Percentiles rank a stretch among this genome's conserved stretches.
These are phyloP conservation scores for Gymnopus androsaceus DNA, from an alignment of 1,284 basidiomycete genomes.

Conservation along the genomic window DNA sequence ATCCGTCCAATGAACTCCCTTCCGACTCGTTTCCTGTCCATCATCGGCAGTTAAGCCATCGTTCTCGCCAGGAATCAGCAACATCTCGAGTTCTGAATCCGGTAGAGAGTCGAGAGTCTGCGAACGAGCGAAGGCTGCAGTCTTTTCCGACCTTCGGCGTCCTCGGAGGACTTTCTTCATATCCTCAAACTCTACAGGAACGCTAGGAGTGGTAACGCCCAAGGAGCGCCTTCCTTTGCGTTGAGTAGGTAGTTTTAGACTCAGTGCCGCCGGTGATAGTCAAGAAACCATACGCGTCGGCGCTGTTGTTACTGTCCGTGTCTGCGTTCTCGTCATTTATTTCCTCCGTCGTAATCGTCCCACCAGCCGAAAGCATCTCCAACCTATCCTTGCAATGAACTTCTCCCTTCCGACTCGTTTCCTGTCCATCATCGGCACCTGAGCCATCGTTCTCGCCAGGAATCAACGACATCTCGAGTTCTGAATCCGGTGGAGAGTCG, in stretches of 20 bases:
- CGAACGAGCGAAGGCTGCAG: slow-evolving; percentile 23
- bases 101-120: slow-evolving; percentile 40
- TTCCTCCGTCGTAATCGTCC: too few relatives aligned
- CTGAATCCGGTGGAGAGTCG: slow-evolving; percentile 38
- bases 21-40: slow-evolving; percentile 13
- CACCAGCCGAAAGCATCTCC: too few relatives aligned
- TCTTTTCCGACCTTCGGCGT: slow-evolving; percentile 10
- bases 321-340: too few relatives aligned
- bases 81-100: slow-evolving; percentile 35
- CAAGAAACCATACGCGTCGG: slow-evolving; percentile 22
- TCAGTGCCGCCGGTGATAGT: neutral
- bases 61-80: slow-evolving; percentile 35
- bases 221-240: slow-evolving; percentile 12
- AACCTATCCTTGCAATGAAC: too few relatives aligned
- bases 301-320: slow-evolving; percentile 36
- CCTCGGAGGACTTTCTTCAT: slow-evolving; percentile 14
- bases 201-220: neutral
- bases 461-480: slow-evolving; percentile 35
- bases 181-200: slow-evolving; percentile 11
- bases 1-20: slow-evolving; percentile 38
- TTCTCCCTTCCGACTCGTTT: slow-evolving; percentile 24
- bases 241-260: slow-evolving; percentile 1
- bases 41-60: too few relatives aligned
- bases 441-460: slow-evolving; percentile 32
- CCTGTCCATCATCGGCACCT: too few relatives aligned